Evolutionary conservation across 768 basidiomycete genomes (phyloP).

Genomic region (Leccinum variicolor): DNA sequence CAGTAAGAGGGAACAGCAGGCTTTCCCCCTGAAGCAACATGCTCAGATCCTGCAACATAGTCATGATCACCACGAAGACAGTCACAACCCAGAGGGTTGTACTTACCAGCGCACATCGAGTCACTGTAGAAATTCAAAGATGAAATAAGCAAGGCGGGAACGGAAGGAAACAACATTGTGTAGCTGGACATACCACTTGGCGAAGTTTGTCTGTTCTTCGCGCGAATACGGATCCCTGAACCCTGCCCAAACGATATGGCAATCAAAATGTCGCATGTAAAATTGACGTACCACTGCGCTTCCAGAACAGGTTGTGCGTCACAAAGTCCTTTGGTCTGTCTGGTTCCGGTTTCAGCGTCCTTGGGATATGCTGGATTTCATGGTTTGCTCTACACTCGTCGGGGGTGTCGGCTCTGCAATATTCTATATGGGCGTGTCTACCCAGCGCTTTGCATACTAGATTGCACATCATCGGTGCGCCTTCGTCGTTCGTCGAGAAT

Average conservation of each 20-base stretch:
- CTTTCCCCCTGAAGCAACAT: conserved; percentile 34
- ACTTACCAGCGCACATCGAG: conserved; percentile 47
- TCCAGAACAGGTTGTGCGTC: conserved; percentile 54
- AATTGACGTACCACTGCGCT: conserved; percentile 43
- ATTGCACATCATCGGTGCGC: conserved; percentile 62
- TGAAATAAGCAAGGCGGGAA: not conserved
- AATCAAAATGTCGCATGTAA: not conserved
- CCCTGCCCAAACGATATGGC: conserved; percentile 30
- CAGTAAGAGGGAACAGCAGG: conserved; percentile 51
- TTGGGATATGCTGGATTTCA: conserved; percentile 44
- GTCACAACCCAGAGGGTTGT: not conserved
- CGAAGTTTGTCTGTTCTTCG: conserved; percentile 51
- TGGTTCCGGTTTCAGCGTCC: conserved; percentile 42
- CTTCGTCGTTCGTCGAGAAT: conserved; percentile 50
- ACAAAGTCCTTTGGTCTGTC: conserved; percentile 50
- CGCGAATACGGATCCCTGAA: conserved; percentile 63
- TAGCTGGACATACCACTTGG: conserved; percentile 42
- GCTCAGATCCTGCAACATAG: conserved; percentile 44
- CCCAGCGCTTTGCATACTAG: conserved; percentile 50
- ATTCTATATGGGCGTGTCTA: conserved; percentile 54
- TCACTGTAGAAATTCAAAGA: conserved; percentile 34
- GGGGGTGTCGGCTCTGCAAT: conserved; percentile 40
- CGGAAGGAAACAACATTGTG: no score
- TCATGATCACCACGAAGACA: not conserved
- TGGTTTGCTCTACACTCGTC: conserved; percentile 35